Base-by-base conservation (phyloP, 2,329 filamentous ascomycete species). In the Cercospora beticola region DNA sequence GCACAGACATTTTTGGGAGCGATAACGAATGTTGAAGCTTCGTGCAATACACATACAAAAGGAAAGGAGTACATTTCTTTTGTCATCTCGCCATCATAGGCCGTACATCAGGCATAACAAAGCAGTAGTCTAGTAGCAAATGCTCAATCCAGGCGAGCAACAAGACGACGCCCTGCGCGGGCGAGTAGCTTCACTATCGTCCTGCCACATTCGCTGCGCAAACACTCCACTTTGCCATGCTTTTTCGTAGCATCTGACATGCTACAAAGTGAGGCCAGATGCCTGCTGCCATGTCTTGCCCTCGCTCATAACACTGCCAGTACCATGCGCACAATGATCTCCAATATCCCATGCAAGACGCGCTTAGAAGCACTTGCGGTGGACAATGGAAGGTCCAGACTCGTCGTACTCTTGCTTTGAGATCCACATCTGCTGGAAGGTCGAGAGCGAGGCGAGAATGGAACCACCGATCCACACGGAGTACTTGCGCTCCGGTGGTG, bases 341-440 rank as follows among this genome's bases (percentile, higher is more conserved):
- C 67, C 60, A 70, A 58, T 60, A 68, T 46, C 65, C 64, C 36
- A 64, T 30, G 57, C 62, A 69, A 61, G 28, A 69, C 69, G 71
- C 74, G 76, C 90, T 97, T 97, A 97, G 92, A 97, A 97, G 92
- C 94, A 97, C 93, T 97, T 98, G 91, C 94, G 92, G 92, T 98
- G 94, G 81, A 98, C 94, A 82, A 98, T 98, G 81, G 94, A 97
- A 80, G 94, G 95, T 86, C 94, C 94, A 85, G 91, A 95, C 93
- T 98, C 95, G 88, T 99, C 95, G 90, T 98, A 98, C 89, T 98
- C 94, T 88, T 99, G 95, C 93, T 99, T 99, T 80, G 95, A 99
- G 90, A 99, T 98, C 95, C 95, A 99, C 95, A 99, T 99, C 88
- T 99, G 95, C 89, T 99, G 95, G 94, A 99, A 99, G 85, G 95